Conservation (phyloP, 306 rosid species). For the Rubus parviflorus region DNA sequence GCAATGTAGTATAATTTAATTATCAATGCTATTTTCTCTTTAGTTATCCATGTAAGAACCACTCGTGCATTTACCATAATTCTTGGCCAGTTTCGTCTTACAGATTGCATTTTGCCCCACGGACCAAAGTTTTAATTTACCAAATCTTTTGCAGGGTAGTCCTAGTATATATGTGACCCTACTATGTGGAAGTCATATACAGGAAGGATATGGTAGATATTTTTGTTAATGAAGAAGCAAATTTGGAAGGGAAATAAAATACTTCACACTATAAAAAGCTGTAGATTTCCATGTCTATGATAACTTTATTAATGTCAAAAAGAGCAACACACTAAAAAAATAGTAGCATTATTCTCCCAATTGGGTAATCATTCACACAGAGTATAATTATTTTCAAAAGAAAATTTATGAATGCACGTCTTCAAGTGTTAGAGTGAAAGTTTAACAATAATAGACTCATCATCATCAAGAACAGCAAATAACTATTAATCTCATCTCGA, state of each 20-base stretch:
- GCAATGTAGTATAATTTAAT: too few relatives aligned
- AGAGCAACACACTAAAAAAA: not conserved
- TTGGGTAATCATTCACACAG: not conserved
- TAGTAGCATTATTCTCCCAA: not conserved
- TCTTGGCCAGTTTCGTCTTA: too few relatives aligned
- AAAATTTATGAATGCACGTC: not conserved
- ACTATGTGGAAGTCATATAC: too few relatives aligned
- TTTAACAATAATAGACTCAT: constrained; percentile 1
- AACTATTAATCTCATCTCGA: not conserved
- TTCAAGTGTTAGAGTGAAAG: not conserved
- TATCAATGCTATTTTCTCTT: too few relatives aligned
- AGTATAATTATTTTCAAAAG: not conserved
- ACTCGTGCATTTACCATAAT: too few relatives aligned
- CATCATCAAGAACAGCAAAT: constrained; percentile 5
- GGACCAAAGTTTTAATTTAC: too few relatives aligned
- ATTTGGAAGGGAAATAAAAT: not conserved
- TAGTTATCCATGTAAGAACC: too few relatives aligned
- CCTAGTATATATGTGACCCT: too few relatives aligned
- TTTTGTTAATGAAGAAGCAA: not conserved
- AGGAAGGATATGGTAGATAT: not conserved
- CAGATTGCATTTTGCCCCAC: too few relatives aligned
- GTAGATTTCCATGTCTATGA: not conserved
- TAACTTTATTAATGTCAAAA: not conserved
- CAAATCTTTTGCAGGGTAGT: too few relatives aligned
- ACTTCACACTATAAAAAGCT: too few relatives aligned